Evolutionary conservation across 139 green algal species (phyloP).

Genomic region (Haematococcus lacustris): DNA sequence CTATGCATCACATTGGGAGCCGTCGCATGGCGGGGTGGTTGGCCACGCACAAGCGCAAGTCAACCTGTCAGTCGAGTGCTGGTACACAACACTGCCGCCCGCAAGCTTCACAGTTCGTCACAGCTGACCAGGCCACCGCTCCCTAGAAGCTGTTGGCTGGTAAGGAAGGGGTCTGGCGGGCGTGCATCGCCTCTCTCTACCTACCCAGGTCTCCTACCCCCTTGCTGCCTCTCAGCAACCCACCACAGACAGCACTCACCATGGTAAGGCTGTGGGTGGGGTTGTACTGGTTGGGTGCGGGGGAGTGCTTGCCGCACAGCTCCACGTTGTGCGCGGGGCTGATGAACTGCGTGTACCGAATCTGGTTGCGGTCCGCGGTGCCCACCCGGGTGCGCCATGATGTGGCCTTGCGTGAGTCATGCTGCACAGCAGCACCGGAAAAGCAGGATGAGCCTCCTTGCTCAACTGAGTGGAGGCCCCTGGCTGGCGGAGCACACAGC

Average conservation of each 20-base stretch:
- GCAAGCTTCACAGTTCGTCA: neutral
- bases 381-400: slow-evolving; percentile 16
- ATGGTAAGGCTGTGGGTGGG: neutral
- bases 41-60: neutral
- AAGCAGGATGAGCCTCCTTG: neutral
- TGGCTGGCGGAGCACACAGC: too few relatives aligned
- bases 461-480: too few relatives aligned
- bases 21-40: neutral
- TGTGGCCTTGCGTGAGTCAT: slow-evolving; percentile 22
- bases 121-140: neutral
- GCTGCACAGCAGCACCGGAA: slow-evolving; percentile 2
- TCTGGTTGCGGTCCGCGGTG: slow-evolving; percentile 15
- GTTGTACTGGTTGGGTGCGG: slow-evolving; percentile 30
- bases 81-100: neutral
- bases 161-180: neutral
- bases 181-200: neutral
- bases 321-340: slow-evolving; percentile 20
- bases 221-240: neutral
- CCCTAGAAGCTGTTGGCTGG: neutral
- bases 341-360: slow-evolving; percentile 19
- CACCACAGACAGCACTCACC: neutral
- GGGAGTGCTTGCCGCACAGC: slow-evolving; percentile 30
- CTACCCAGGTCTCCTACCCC: neutral
- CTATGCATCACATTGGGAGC: neutral
- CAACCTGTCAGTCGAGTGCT: neutral